phyloP scores from a whole-genome alignment of 2,329 filamentous ascomycete species.

The Pseudocercospora musae region DNA sequence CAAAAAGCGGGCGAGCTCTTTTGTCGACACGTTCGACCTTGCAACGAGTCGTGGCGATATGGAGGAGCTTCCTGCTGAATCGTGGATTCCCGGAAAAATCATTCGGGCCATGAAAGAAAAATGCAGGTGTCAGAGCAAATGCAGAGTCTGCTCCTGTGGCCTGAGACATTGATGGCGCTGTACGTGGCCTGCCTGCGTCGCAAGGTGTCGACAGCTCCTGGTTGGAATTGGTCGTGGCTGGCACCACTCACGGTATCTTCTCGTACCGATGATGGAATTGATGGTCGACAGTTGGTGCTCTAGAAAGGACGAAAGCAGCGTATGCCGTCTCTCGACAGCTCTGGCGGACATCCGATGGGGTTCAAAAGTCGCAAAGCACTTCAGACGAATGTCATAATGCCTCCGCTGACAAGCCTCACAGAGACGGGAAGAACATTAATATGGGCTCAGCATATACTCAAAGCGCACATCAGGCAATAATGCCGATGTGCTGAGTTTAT shows the following conservation, averaged over 20 bases:
- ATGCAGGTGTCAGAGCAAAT: not conserved
- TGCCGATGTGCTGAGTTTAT: not conserved
- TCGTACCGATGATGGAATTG: not conserved
- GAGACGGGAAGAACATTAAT: conserved; percentile 5
- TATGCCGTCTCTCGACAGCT: not conserved
- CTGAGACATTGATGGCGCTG: not conserved
- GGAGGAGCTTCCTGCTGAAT: not conserved
- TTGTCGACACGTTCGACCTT: not conserved
- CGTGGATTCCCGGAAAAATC: not conserved
- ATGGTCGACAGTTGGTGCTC: not conserved
- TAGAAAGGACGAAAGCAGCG: not conserved
- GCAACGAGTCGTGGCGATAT: not conserved
- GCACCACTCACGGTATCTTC: not conserved
- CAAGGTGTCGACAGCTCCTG: not conserved
- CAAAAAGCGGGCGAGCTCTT: not conserved
- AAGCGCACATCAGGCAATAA: not conserved
- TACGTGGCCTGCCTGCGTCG: not conserved
- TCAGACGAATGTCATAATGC: conserved; percentile 3
- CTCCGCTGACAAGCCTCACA: conserved; percentile 20
- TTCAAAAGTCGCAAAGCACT: conserved; percentile 10
- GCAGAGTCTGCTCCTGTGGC: not conserved
- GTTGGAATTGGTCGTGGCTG: not conserved
- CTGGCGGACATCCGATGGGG: not conserved
- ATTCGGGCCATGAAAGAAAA: not conserved
- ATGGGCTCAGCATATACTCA: conserved; percentile 1